Conservation (phyloP, 495 filamentous ascomycete genomes). For the Xylaria nigripes region DNA sequence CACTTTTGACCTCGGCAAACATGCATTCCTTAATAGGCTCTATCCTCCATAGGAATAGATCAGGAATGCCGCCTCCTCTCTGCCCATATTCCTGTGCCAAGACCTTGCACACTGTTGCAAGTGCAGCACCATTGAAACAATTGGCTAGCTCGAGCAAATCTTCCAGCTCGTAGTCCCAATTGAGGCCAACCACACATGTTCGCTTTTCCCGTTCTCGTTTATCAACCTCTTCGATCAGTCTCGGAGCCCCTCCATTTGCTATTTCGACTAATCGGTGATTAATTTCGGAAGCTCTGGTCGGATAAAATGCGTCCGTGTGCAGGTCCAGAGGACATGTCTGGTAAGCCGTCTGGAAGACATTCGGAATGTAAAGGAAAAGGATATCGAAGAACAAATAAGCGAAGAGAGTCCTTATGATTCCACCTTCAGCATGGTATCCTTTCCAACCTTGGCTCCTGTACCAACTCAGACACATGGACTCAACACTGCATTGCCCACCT, state of each 20-base stretch:
- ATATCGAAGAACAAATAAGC: slow-evolving; percentile 90
- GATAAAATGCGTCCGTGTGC: slow-evolving; percentile 89
- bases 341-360: slow-evolving; percentile 92
- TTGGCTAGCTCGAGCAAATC: slow-evolving; percentile 74
- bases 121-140: slow-evolving; percentile 70
- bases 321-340: slow-evolving; percentile 92
- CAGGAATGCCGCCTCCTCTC: slow-evolving; percentile 81
- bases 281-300: slow-evolving; percentile 75
- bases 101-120: slow-evolving; percentile 81
- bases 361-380: slow-evolving; percentile 86
- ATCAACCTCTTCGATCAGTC: slow-evolving; percentile 61
- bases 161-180: slow-evolving; percentile 79
- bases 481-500: slow-evolving; percentile 67
- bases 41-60: slow-evolving; percentile 78
- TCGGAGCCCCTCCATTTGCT: slow-evolving; percentile 60
- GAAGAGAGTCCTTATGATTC: slow-evolving; percentile 84
- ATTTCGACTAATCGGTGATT: slow-evolving; percentile 82
- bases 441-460: slow-evolving; percentile 85
- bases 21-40: slow-evolving; percentile 33
- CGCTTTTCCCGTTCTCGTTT: slow-evolving; percentile 54
- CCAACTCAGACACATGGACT: slow-evolving; percentile 84
- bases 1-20: slow-evolving; percentile 89
- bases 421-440: slow-evolving; percentile 87
- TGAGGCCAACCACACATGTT: slow-evolving; percentile 80
- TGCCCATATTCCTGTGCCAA: slow-evolving; percentile 90